Percentiles rank a stretch among this genome's conserved stretches.
phyloP scores from a whole-genome alignment of 1,139 yeast genomes.

The Hansenula lynferdii region DNA sequence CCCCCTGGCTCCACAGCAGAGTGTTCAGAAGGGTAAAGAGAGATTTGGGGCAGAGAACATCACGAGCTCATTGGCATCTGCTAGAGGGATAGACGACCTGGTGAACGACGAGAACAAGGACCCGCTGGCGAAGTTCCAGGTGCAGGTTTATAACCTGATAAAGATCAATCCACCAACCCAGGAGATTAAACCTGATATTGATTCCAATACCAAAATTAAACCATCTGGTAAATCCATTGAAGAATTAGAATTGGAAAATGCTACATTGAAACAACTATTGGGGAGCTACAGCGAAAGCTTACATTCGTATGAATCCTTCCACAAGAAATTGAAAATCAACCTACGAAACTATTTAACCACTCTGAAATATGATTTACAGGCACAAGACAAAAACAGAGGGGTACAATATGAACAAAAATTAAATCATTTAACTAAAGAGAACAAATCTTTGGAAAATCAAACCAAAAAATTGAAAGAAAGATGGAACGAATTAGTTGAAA shows the following conservation, averaged over 20 bases:
- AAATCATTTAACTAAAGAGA: slow-evolving; percentile 26
- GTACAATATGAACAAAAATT: slow-evolving; percentile 25
- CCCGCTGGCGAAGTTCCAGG: slow-evolving; percentile 18
- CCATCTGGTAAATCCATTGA: slow-evolving; percentile 19
- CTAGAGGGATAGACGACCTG: slow-evolving; percentile 8
- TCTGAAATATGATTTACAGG: slow-evolving; percentile 25
- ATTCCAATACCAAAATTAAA: slow-evolving; percentile 2
- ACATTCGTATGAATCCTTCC: slow-evolving; percentile 17
- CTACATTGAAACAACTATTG: slow-evolving; percentile 16
- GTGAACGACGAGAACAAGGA: slow-evolving; percentile 7
- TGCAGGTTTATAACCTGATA: slow-evolving; percentile 15
- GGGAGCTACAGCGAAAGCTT: slow-evolving; percentile 16
- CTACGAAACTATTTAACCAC: slow-evolving; percentile 12
- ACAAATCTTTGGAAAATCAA: slow-evolving; percentile 31
- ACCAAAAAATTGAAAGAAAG: slow-evolving; percentile 36
- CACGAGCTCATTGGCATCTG: slow-evolving; percentile 8
- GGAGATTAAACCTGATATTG: slow-evolving; percentile 1
- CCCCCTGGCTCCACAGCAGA: too few relatives aligned
- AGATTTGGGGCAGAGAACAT: not conserved
- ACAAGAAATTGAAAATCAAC: slow-evolving; percentile 15
- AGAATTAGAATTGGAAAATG: slow-evolving; percentile 20
- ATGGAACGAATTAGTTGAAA: slow-evolving; percentile 44
- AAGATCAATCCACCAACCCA: slow-evolving; percentile 12
- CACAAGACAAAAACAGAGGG: slow-evolving; percentile 25
- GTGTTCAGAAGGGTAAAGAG: not conserved